These are phyloP conservation scores for Chamaecyparis obtusa DNA, from an alignment of 75 land plant species.

Conservation along the genomic window DNA sequence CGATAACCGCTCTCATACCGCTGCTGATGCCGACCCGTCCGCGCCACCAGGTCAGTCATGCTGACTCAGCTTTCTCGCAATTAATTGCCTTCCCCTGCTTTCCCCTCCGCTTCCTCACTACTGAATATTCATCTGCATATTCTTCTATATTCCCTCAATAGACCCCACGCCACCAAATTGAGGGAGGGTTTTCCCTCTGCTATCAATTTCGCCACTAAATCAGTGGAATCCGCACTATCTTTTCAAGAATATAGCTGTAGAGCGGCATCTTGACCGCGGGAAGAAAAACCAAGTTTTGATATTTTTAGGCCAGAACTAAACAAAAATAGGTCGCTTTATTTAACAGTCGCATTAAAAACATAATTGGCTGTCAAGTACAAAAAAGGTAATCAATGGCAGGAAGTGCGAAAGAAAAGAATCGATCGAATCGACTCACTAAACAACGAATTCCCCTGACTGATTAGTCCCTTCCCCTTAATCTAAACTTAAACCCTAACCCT, in stretches of 20 bases:
- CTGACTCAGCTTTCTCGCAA: conserved; percentile 13
- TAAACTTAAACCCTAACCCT: neutral
- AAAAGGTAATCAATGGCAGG: neutral
- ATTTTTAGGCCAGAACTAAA: neutral
- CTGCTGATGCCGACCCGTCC: conserved; percentile 95
- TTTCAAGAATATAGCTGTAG: neutral
- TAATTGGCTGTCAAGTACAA: neutral
- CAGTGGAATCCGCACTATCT: neutral
- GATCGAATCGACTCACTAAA: neutral
- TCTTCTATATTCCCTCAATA: neutral
- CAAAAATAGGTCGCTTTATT: neutral
- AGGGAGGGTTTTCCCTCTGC: neutral
- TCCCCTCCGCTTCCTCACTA: neutral
- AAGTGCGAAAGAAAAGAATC: neutral
- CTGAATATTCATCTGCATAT: neutral
- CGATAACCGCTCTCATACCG: conserved; percentile 78
- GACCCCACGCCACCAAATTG: neutral
- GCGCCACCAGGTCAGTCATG: conserved; percentile 85
- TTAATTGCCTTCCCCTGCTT: neutral
- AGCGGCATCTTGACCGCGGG: neutral
- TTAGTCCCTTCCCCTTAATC: neutral
- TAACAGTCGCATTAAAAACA: neutral
- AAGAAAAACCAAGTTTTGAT: neutral
- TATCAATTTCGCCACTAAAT: neutral
- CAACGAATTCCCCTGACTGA: neutral